Evolutionary conservation across 208 protist genomes (phyloP).

Genomic region (Trichomonas vaginalis): DNA sequence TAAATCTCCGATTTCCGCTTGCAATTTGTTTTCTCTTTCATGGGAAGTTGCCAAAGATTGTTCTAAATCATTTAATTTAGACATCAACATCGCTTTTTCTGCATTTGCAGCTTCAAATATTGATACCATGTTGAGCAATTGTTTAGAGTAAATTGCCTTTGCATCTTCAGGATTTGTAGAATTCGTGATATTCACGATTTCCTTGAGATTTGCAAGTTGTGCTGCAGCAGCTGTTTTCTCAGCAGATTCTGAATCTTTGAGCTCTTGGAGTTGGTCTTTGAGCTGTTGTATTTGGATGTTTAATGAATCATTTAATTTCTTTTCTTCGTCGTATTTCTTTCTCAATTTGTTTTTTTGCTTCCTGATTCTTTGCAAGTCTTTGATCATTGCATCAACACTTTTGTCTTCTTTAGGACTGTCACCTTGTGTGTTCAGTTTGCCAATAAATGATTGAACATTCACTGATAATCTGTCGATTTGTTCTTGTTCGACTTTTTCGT

Average conservation of each 20-base stretch:
- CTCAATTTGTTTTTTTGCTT: neutral
- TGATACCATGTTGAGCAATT: neutral
- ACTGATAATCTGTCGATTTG: neutral
- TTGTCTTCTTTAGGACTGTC: neutral
- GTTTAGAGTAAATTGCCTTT: neutral
- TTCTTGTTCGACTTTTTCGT: neutral
- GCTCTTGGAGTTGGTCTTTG: neutral
- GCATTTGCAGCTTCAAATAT: neutral
- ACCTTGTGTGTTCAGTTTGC: neutral
- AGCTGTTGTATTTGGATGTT: neutral
- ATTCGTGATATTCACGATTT: neutral
- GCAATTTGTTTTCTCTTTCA: neutral
- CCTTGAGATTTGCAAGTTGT: neutral
- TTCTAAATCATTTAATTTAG: neutral
- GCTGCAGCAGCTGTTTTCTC: neutral
- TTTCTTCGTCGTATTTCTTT: neutral
- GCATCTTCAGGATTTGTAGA: neutral
- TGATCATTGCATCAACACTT: too few species aligned
- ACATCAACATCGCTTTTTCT: neutral
- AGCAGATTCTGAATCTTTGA: neutral
- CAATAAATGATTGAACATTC: neutral
- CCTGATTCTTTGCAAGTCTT: too few species aligned
- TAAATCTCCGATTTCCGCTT: neutral
- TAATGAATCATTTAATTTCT: neutral
- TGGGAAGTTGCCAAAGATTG: neutral